Conservation (phyloP, 2,329 filamentous ascomycete species). For the Ascochyta viciae-villosae region DNA sequence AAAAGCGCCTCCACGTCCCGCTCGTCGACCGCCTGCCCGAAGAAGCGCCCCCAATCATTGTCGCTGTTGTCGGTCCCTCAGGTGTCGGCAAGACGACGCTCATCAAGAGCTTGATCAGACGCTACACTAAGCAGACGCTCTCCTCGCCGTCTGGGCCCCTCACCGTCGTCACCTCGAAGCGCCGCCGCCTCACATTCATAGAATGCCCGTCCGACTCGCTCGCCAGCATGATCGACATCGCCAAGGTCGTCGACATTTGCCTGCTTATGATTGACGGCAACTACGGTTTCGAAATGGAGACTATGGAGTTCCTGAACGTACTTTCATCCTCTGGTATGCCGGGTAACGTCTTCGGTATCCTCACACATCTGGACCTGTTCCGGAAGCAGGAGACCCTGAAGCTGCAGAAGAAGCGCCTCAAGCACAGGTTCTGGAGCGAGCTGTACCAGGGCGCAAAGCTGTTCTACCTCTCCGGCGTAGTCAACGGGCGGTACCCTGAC, state of each 20-base stretch:
- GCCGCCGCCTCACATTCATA: conserved; percentile 90
- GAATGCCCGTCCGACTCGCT: conserved; percentile 95
- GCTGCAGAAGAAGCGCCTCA: conserved; percentile 93
- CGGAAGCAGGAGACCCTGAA: conserved; percentile 90
- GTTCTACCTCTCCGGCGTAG: conserved; percentile 94
- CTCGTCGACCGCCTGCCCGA: conserved; percentile 95
- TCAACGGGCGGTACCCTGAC: conserved; percentile 96
- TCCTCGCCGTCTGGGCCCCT: conserved; percentile 89
- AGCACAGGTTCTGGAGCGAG: conserved; percentile 96
- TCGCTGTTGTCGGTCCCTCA: conserved; percentile 92
- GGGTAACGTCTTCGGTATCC: conserved; percentile 95
- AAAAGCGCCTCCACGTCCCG: conserved; percentile 94
- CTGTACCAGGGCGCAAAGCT: conserved; percentile 96
- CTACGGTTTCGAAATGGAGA: conserved; percentile 99
- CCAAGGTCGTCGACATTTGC: conserved; percentile 97
- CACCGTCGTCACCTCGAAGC: conserved; percentile 95
- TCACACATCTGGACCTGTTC: conserved; percentile 96
- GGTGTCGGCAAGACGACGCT: conserved; percentile 95
- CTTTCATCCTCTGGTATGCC: conserved; percentile 96
- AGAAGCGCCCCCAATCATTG: conserved; percentile 90
- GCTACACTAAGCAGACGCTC: conserved; percentile 95
- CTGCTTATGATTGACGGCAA: conserved; percentile 98
- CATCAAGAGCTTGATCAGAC: conserved; percentile 89
- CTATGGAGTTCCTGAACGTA: conserved; percentile 98
- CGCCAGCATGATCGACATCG: conserved; percentile 94